Evolutionary conservation across 164 flowering plant species (phyloP), one percentile per base, ranked within the genome.

Genomic region (Aristolochia fimbriata): DNA sequence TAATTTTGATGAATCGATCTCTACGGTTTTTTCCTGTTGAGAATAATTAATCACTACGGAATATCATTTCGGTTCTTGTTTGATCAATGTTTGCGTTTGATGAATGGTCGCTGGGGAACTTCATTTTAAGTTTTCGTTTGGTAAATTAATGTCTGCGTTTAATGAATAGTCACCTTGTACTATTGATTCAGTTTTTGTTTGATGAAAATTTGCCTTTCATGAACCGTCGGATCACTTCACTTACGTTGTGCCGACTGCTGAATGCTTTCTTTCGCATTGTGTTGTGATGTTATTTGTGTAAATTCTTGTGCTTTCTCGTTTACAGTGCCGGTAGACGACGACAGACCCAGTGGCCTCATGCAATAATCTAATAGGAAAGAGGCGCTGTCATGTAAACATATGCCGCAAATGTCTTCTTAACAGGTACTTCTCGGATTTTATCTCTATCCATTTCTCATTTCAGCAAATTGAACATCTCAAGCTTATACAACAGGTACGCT

Each of bases 301-400:
- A 15, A 22, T 52, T n/a, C 27, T 52, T 5, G 27, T 1, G 19
- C 27, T 8, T 60, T 31, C 21, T 46, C 46, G 62, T 22, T 51
- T 69, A 66, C 21, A 92, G 98, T 88, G 98, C 68, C 91, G 98
- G 20, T 96, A 92, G 68, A 92, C 87, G 58, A 92, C 88, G 0
- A 70, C 27, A 75, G 84, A 81, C 63, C 74, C 79, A 21, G 37
- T 57, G 2, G 91, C 88, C 1, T 43, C 74, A 0, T 92, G 96
- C 72, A 85, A 66, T 75, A 78, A 73, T 27, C 3, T 27, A 50
- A 31, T 22, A 58, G 25, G 47, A 0, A 51, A 58, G 24, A 80
- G 77, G 68, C 74, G 51, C n/a, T 92, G 98, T 45, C 10, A 81
- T 2, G 63, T 80, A 11, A 83, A 63, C 22, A 76, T 72, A 59